Evolutionary conservation across 1,139 yeast species (phyloP), one percentile per base, ranked within the genome.

Genomic region (Candida sp.): DNA sequence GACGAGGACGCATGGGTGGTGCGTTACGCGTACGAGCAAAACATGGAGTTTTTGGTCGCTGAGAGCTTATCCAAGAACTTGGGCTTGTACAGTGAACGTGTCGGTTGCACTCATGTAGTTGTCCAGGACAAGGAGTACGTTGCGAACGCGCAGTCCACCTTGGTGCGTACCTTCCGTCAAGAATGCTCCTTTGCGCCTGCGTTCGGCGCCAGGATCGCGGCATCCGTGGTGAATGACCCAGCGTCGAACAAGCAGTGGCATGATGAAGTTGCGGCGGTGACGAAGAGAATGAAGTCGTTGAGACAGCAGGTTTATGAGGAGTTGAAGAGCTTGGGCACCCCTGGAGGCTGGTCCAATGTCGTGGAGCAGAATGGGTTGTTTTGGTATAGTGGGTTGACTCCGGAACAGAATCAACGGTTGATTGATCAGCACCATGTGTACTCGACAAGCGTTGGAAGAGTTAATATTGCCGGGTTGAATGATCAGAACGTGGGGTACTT

Each of bases 151-250:
- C 61, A 63, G 51, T 60, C 65, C 23, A 63, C 62, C 8, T 63
- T 75, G 54, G 64, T 69, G 8, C 58, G 69, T 17, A 52, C 66
- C 42, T 72, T 76, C 61, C 65, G 81, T 58, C 51, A 65, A 30
- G 75, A 72, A 58, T 69, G 76, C 54, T 76, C 81, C 25, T 76
- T 76, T 63, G 80, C 76, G 8, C 81, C 81, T 22, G 78, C 80
- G 11, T 76, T 66, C 57, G 81, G 81, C 12, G 80, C 81, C 32
- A 63, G 80, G 53, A 62, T 77, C 17, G 78, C 78, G 5, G 47
- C 69, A 23, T 65, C 59, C 35, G 63, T 72, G 26, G 58, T 67
- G 52, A 56, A 60, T 34, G 59, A 67, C 37, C 62, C 58, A 5
- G 63, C 67, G 37, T 65, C 70, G 52, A 56, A 61, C 35, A 39